A percentile compares a stretch with the other conserved stretches of the same genome.
These are phyloP conservation scores for Cerrena zonata DNA, from an alignment of 1,284 basidiomycete genomes.

Conservation along the genomic window DNA sequence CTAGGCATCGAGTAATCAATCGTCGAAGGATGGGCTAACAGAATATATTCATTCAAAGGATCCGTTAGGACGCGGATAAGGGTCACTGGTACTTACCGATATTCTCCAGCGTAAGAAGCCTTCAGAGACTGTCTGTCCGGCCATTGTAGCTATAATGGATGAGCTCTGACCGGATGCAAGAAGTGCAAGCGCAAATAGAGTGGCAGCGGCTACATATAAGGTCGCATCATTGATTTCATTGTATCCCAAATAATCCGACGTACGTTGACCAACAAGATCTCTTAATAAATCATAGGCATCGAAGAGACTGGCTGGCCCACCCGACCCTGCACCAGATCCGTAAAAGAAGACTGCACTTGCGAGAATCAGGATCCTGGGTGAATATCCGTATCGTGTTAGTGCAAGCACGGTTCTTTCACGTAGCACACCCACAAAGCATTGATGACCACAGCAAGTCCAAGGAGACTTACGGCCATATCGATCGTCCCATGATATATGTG, in stretches of 20 bases:
- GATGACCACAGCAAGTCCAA: constrained; percentile 82
- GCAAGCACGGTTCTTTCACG: constrained; percentile 14
- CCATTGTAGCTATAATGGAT: constrained; percentile 86
- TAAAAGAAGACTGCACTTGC: constrained; percentile 74
- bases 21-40: constrained; percentile 73
- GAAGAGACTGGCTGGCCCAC: constrained; percentile 68
- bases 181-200: constrained; percentile 81
- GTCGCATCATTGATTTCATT: background rate
- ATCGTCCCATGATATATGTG: constrained; percentile 77
- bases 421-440: constrained; percentile 63
- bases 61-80: background rate
- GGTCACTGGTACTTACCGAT: constrained; percentile 48
- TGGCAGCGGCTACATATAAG: constrained; percentile 53
- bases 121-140: constrained; percentile 89
- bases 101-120: constrained; percentile 90
- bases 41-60: background rate
- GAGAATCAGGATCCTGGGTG: constrained; percentile 59
- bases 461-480: constrained; percentile 59
- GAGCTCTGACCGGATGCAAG: constrained; percentile 88
- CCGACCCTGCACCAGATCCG: constrained; percentile 29
- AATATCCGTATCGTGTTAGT: background rate
- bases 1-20: constrained; percentile 77
- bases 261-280: constrained; percentile 62
- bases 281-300: constrained; percentile 76
- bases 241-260: constrained; percentile 8